Evolutionary conservation across 2,329 filamentous ascomycete genomes (phyloP).

Genomic region (Clarireedia paspali): DNA sequence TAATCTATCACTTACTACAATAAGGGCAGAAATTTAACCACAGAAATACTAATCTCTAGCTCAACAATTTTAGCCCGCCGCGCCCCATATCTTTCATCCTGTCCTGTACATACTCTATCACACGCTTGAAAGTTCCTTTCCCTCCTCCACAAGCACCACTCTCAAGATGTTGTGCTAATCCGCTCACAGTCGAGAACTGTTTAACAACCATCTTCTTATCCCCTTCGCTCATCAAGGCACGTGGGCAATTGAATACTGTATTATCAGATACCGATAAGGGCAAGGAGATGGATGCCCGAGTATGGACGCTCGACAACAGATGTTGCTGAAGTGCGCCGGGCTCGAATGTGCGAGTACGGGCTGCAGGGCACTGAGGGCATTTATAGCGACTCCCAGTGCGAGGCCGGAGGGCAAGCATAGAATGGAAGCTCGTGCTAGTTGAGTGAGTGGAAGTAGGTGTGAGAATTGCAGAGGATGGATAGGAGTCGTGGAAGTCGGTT

Average conservation of each 20-base stretch:
- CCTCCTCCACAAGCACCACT: slow-evolving; percentile 12
- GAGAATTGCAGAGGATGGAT: slow-evolving; percentile 9
- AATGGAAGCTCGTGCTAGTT: slow-evolving; percentile 6
- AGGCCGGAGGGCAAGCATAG: background rate
- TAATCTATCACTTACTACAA: too few species aligned
- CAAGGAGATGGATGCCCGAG: too few species aligned
- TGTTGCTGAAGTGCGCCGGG: too few species aligned
- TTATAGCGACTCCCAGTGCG: slow-evolving; percentile 2
- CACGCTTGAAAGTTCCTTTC: slow-evolving; percentile 2
- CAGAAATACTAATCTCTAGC: slow-evolving; percentile 4
- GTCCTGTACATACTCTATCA: slow-evolving; percentile 11
- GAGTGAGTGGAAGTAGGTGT: slow-evolving; percentile 10
- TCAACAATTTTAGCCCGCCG: slow-evolving; percentile 8
- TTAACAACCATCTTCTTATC: background rate
- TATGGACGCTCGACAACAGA: too few species aligned
- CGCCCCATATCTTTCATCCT: slow-evolving; percentile 11
- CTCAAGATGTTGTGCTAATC: slow-evolving; percentile 12
- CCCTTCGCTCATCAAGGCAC: slow-evolving; percentile 9
- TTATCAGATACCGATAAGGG: too few species aligned
- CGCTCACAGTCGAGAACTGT: slow-evolving; percentile 11
- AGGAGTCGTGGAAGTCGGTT: slow-evolving; percentile 12
- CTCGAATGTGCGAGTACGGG: too few species aligned
- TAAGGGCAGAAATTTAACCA: too few species aligned
- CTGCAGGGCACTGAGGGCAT: too few species aligned
- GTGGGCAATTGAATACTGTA: background rate